Evolutionary conservation across 805 yeast species (phyloP).

Genomic region (Schizosaccharomyces pombe): DNA sequence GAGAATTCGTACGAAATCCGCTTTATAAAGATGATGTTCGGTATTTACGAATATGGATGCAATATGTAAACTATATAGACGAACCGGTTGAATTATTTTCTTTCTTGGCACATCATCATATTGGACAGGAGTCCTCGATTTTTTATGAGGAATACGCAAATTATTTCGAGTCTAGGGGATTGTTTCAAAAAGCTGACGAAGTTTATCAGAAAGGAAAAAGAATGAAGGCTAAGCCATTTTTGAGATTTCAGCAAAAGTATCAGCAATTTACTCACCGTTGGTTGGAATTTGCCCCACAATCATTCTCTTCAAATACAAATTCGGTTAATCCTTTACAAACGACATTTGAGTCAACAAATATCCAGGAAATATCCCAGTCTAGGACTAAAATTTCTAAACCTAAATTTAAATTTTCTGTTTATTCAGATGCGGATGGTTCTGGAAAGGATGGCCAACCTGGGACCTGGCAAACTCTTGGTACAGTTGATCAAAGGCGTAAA

Average conservation of each 20-base stretch:
- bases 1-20: constrained; percentile 24
- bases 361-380: not conserved
- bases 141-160: constrained; percentile 65
- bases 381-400: too few relatives aligned
- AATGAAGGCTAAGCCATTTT: constrained; percentile 40
- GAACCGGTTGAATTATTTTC: constrained; percentile 48
- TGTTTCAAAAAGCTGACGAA: constrained; percentile 30
- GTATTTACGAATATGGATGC: constrained; percentile 59
- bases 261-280: constrained; percentile 19
- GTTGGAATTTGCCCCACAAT: not conserved
- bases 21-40: constrained; percentile 63
- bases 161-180: constrained; percentile 29
- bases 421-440: not conserved
- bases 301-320: not conserved
- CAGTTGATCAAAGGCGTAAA: not conserved
- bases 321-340: not conserved
- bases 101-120: constrained; percentile 44
- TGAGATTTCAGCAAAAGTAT: constrained; percentile 22
- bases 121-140: constrained; percentile 42
- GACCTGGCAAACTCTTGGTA: constrained; percentile 1
- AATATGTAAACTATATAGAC: constrained; percentile 44
- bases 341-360: not conserved
- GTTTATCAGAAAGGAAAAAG: constrained; percentile 37
- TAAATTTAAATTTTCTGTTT: not conserved
- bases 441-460: not conserved